Conservation (phyloP, 306 rosid species). For the Cicer cuneatum region DNA sequence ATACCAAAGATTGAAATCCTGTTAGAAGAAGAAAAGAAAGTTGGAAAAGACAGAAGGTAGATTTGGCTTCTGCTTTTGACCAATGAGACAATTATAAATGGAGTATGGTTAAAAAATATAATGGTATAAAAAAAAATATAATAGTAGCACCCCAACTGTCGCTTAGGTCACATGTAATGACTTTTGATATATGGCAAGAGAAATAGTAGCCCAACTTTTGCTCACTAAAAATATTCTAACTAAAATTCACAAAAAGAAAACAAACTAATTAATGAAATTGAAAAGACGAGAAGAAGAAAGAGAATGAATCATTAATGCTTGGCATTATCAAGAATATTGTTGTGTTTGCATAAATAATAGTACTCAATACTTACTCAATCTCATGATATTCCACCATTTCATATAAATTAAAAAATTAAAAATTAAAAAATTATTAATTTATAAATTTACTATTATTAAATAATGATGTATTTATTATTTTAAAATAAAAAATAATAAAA, state of each 20-base stretch:
- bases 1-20: background rate
- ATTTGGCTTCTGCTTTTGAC: slow-evolving; percentile 23
- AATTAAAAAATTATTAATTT: too few relatives aligned
- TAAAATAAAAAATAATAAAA: too few relatives aligned
- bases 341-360: slow-evolving; percentile 39
- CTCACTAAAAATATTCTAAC: slow-evolving; percentile 53
- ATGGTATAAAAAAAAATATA: background rate
- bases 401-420: too few relatives aligned
- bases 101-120: slow-evolving; percentile 26
- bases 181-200: slow-evolving; percentile 56
- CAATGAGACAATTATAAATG: slow-evolving; percentile 24
- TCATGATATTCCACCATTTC: too few relatives aligned
- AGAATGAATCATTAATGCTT: slow-evolving; percentile 53
- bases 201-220: slow-evolving; percentile 28
- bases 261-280: slow-evolving; percentile 40
- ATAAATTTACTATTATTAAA: too few relatives aligned
- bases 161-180: slow-evolving; percentile 53
- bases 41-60: slow-evolving; percentile 42
- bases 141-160: slow-evolving; percentile 43
- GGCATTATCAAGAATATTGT: slow-evolving; percentile 50
- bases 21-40: slow-evolving; percentile 9
- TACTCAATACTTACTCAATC: too few relatives aligned
- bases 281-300: slow-evolving; percentile 4
- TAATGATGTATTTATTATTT: too few relatives aligned
- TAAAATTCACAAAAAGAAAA: slow-evolving; percentile 59